Percentiles rank a stretch among this genome's conserved stretches.
These are phyloP conservation scores for Eutrema yunnanense DNA, from an alignment of 345 rosid genomes.

Conservation along the genomic window DNA sequence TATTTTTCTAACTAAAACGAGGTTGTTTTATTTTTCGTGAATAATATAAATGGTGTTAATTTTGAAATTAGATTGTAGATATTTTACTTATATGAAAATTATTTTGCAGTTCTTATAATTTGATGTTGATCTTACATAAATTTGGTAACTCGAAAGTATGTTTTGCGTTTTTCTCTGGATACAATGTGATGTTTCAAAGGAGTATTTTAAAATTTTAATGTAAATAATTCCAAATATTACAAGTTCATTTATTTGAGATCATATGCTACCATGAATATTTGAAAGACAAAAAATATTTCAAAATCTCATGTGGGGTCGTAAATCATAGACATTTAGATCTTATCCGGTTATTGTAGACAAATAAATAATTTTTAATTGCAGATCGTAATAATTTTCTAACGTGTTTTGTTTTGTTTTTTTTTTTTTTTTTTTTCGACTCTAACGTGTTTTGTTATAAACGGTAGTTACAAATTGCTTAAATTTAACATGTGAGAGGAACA, in stretches of 20 bases:
- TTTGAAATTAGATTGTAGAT: too few species aligned
- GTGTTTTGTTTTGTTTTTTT: neutral
- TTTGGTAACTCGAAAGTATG: neutral
- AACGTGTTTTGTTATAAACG: neutral
- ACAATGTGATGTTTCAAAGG: neutral
- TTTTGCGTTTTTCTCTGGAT: neutral
- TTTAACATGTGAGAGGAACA: neutral
- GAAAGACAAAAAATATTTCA: constrained; percentile 20
- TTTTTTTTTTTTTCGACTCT: too few species aligned
- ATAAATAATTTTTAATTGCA: neutral
- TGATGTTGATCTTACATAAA: neutral
- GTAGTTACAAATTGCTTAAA: neutral
- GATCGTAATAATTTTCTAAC: constrained; percentile 3
- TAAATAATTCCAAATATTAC: neutral
- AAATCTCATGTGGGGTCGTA: constrained; percentile 24
- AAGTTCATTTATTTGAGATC: constrained; percentile 14
- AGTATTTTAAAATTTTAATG: neutral
- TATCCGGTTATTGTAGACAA: constrained; percentile 11
- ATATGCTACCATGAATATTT: constrained; percentile 12
- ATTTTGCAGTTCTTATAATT: neutral
- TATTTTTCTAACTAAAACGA: too few species aligned
- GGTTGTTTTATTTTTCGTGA: too few species aligned
- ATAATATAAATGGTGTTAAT: too few species aligned
- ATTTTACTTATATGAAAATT: too few species aligned
- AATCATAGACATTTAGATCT: constrained; percentile 17